Evolutionary conservation across 2,329 filamentous ascomycete genomes (phyloP).

Genomic region (Aspergillus bombycis): DNA sequence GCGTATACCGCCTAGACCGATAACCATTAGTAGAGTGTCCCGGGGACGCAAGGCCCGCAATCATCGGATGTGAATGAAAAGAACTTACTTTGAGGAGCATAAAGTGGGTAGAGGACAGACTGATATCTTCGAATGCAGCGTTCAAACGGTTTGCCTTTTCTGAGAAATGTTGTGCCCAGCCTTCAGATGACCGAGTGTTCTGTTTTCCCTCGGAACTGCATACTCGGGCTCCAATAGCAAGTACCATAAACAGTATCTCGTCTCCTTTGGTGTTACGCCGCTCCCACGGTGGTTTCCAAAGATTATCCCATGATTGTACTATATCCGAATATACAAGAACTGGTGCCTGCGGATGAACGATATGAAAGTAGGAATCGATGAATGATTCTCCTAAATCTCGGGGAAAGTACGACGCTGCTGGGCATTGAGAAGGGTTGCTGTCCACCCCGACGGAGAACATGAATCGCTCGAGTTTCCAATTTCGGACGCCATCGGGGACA

Average conservation of each 20-base stretch:
- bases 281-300: background rate
- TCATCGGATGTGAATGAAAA: background rate
- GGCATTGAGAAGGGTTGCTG: background rate
- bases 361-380: conserved; percentile 2
- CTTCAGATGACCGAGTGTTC: background rate
- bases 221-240: conserved; percentile 7
- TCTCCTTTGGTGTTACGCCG: background rate
- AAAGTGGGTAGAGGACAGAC: background rate
- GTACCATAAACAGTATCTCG: conserved; percentile 7
- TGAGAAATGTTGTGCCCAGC: conserved; percentile 6
- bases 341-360: conserved; percentile 7
- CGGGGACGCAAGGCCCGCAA: background rate
- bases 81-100: conserved; percentile 5
- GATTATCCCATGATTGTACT: background rate
- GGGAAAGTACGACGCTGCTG: background rate
- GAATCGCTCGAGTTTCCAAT: conserved; percentile 8
- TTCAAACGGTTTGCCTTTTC: background rate
- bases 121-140: conserved; percentile 1
- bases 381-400: background rate
- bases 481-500: conserved; percentile 2
- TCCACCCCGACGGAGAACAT: conserved; percentile 1
- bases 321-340: background rate
- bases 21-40: too few relatives aligned
- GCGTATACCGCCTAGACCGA: conserved; percentile 6
- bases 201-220: background rate